A percentile compares a stretch with the other conserved stretches of the same genome.
Evolutionary conservation across 352 stramenopile species (phyloP).

Genomic region (Phytophthora fragariae): DNA sequence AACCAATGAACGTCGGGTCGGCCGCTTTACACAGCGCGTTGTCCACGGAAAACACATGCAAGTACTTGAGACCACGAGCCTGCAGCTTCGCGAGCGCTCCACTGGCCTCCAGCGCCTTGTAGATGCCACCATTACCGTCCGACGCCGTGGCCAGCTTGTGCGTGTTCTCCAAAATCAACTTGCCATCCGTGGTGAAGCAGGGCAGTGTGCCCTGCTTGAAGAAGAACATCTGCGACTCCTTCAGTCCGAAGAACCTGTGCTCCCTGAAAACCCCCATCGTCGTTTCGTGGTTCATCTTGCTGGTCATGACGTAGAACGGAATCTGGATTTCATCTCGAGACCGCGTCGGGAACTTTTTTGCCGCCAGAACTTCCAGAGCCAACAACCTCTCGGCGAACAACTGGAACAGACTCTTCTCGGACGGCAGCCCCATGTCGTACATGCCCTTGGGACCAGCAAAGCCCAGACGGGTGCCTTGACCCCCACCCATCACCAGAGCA

Average conservation of each 20-base stretch:
- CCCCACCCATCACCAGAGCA: constrained; percentile 94
- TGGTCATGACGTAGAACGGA: constrained; percentile 98
- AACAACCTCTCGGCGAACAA: constrained; percentile 93
- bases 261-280: constrained; percentile 91
- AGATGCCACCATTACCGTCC: constrained; percentile 98
- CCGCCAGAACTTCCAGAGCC: constrained; percentile 66
- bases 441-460: constrained; percentile 96
- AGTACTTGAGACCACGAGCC: constrained; percentile 89
- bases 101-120: constrained; percentile 91
- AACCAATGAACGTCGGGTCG: constrained; percentile 97
- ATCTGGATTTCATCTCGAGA: constrained; percentile 42
- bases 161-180: constrained; percentile 94
- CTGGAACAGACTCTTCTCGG: constrained; percentile 94
- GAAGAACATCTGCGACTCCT: constrained; percentile 91
- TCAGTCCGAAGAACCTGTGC: constrained; percentile 93
- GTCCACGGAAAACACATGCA: constrained; percentile 98
- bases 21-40: constrained; percentile 96
- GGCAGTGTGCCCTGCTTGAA: constrained; percentile 97
- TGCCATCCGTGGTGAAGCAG: constrained; percentile 94
- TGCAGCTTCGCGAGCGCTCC: constrained; percentile 91
- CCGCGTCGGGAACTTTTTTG: constrained; percentile 22
- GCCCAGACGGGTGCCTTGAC: constrained; percentile 97
- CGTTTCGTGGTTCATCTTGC: constrained; percentile 94
- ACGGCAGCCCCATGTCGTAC: constrained; percentile 94
- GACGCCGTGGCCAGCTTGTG: constrained; percentile 91